Conservation (phyloP, 108 stramenopile species). For the Hondaea fermentalgiana region DNA sequence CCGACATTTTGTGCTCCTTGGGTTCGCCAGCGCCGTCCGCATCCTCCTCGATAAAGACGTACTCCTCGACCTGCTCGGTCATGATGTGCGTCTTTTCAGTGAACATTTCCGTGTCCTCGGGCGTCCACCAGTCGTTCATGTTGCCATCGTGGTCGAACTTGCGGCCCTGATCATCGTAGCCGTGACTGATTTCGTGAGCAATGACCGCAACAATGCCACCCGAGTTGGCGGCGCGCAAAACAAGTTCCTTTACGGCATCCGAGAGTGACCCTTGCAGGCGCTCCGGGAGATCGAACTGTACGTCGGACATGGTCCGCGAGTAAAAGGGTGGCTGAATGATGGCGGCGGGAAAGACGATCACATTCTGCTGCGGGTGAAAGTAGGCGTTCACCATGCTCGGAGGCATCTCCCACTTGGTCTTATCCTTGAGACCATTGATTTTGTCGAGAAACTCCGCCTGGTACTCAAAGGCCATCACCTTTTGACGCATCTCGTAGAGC, state of each 20-base stretch:
- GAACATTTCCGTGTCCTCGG: slow-evolving; percentile 30
- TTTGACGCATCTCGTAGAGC: slow-evolving; percentile 55
- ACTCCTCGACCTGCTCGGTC: slow-evolving; percentile 62
- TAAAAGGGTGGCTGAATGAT: slow-evolving; percentile 76
- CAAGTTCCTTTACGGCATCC: background rate
- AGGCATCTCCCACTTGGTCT: slow-evolving; percentile 70
- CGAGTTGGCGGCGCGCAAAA: slow-evolving; percentile 56
- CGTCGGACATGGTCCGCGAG: slow-evolving; percentile 57
- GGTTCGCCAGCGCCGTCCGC: background rate
- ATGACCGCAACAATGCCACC: slow-evolving; percentile 69
- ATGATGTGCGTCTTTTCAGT: slow-evolving; percentile 52
- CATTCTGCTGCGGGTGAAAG: slow-evolving; percentile 26
- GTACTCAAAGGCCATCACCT: slow-evolving; percentile 54
- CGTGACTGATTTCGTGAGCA: slow-evolving; percentile 78
- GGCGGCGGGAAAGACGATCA: slow-evolving; percentile 64
- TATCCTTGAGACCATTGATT: slow-evolving; percentile 71
- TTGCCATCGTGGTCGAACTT: slow-evolving; percentile 66
- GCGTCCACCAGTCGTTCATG: slow-evolving; percentile 74
- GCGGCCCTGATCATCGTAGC: slow-evolving; percentile 73
- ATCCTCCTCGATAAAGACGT: slow-evolving; percentile 57
- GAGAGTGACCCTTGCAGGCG: background rate
- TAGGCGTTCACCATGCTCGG: slow-evolving; percentile 71
- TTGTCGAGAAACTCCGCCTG: slow-evolving; percentile 46
- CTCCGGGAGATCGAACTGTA: background rate
- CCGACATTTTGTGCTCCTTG: slow-evolving; percentile 40